Percentiles rank a stretch among this genome's conserved stretches.
Conservation (phyloP, 2,329 filamentous ascomycete species). For the Fusarium miscanthi region DNA sequence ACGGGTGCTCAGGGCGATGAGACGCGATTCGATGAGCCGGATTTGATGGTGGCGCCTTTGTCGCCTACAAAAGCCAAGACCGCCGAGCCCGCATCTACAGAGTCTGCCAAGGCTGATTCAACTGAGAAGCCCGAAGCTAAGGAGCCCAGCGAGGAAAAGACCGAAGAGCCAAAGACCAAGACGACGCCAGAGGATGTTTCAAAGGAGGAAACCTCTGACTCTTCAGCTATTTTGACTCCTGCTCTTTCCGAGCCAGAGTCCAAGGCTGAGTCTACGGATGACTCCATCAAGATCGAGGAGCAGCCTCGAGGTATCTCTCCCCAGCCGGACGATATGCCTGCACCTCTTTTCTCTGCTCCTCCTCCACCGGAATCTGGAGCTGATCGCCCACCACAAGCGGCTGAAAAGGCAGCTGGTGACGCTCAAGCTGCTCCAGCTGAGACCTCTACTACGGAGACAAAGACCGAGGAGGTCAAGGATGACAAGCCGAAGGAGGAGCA, state of each 20-base stretch:
- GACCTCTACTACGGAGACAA: conserved; percentile 7
- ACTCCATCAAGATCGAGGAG: conserved; percentile 22
- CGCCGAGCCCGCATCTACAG: conserved; percentile 37
- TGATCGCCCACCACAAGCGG: conserved; percentile 39
- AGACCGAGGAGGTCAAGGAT: conserved; percentile 8
- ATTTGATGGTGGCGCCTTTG: conserved; percentile 67
- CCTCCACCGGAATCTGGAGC: conserved; percentile 45
- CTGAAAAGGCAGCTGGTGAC: conserved; percentile 26
- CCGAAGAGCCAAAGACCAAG: conserved; percentile 3
- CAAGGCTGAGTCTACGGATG: conserved; percentile 22
- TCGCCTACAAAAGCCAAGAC: conserved; percentile 60
- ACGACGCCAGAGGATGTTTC: neutral
- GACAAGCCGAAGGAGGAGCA: conserved; percentile 26
- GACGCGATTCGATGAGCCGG: conserved; percentile 64
- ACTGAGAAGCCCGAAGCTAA: conserved; percentile 26
- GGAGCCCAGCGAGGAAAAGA: conserved; percentile 1
- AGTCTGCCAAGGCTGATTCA: conserved; percentile 23
- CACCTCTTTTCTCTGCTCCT: conserved; percentile 64
- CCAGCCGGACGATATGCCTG: conserved; percentile 75
- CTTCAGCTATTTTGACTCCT: conserved; percentile 36
- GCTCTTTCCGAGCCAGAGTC: conserved; percentile 41
- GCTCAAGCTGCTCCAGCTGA: neutral
- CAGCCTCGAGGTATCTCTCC: conserved; percentile 55
- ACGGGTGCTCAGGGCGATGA: conserved; percentile 69
- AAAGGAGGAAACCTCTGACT: conserved; percentile 35